phyloP scores from a whole-genome alignment of 2,329 filamentous ascomycete species.

The Colletotrichum sp. region DNA sequence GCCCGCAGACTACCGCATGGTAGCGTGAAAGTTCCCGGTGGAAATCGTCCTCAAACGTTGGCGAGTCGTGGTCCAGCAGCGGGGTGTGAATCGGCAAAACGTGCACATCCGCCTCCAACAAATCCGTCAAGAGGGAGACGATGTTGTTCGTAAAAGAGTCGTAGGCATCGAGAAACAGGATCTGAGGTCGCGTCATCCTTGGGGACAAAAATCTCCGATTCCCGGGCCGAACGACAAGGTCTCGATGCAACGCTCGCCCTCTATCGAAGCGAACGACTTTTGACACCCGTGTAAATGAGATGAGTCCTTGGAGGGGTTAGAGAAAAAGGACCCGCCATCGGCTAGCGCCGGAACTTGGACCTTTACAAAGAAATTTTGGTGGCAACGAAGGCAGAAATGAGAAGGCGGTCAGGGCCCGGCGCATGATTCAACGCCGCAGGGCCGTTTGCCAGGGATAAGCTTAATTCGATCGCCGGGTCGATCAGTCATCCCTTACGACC shows the following conservation, averaged over 20 bases:
- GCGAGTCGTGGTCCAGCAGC: constrained; percentile 46
- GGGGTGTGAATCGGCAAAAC: constrained; percentile 75
- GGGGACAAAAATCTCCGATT: not conserved
- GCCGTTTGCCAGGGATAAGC: constrained; percentile 10
- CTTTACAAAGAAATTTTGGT: constrained; percentile 8
- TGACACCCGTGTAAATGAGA: constrained; percentile 4
- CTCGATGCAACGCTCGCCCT: constrained; percentile 1
- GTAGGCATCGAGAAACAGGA: constrained; percentile 93
- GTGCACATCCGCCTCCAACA: constrained; percentile 69
- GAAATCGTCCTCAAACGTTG: constrained; percentile 48
- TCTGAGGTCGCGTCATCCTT: constrained; percentile 43
- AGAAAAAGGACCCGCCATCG: constrained; percentile 9
- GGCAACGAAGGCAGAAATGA: constrained; percentile 9
- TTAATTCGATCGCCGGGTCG: constrained; percentile 5
- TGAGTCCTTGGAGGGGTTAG: not conserved
- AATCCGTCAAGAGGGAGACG: constrained; percentile 76
- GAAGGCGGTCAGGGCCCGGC: constrained; percentile 13
- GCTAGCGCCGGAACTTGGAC: constrained; percentile 12
- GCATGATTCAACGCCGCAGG: constrained; percentile 2
- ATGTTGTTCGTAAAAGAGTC: constrained; percentile 98
- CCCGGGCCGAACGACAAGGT: not conserved
- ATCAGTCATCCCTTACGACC: not conserved
- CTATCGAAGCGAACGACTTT: not conserved
- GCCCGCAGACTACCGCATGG: constrained; percentile 87
- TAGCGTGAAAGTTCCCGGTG: constrained; percentile 62